Evolutionary conservation across 2,329 filamentous ascomycete species (phyloP), one percentile per base, ranked within the genome.

Genomic region (Venturia oleaginea): DNA sequence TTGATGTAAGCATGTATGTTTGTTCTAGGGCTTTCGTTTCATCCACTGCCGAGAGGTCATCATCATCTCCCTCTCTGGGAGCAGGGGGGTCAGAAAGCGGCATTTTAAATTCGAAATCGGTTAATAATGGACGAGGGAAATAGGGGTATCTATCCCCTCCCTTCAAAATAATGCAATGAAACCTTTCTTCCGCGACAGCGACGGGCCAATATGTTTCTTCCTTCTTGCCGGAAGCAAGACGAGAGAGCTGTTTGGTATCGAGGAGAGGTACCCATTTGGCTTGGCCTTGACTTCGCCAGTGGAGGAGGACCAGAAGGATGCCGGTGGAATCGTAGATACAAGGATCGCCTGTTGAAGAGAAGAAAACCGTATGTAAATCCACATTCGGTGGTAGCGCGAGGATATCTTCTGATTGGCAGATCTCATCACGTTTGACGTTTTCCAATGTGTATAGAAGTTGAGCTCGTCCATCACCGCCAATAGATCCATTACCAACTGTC

Each of bases 141-240:
- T 94, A 97, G 0, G 93, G 92, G 72, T 97, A 91, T 72, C 88
- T 85, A 73, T 99, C 94, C 42, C 89, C 90, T 67, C 94, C 94
- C 78, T 99, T 99, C 72, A 99, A 86, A 70, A 99, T 97, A 77
- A 99, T 97, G 78, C 95, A 99, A 81, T 97, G 93, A 76, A 99
- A 99, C 72, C 89, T 93, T 71, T 89, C 84, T 70, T 92, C 86
- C 2, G 93, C 91, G 0, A 97, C 92, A 0, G 94, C 94, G 38
- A 99, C 91, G 1, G 94, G 94, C 84, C 92, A 99, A 79, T 99
- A 99, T 0, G 82, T 85, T 76, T 99, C 94, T 68, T 89, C 84
- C 75, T 96, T 97, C 65, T 88, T 87, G 32, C 94, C 94, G 2
- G 86, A 87, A 0, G 90, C 89, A 3, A 97, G 83, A 67, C 94